phyloP scores from a whole-genome alignment of 2,329 filamentous ascomycete genomes.

The Fusarium metavorans region DNA sequence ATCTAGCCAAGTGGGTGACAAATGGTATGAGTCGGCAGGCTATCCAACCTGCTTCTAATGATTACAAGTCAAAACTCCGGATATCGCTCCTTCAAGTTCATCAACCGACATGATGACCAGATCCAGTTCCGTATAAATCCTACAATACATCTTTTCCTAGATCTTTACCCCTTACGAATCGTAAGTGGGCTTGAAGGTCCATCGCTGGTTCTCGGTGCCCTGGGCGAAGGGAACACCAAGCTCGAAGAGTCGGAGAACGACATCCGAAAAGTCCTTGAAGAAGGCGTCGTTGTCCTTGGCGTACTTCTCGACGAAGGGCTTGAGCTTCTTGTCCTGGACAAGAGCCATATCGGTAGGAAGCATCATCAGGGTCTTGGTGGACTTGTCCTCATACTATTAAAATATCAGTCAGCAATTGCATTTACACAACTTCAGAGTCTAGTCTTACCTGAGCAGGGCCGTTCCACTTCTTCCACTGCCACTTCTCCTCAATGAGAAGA shows the following conservation, averaged over 20 bases:
- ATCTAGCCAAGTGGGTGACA: slow-evolving; percentile 6
- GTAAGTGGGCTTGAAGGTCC: slow-evolving; percentile 72
- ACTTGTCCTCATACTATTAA: slow-evolving; percentile 83
- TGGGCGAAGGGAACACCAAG: slow-evolving; percentile 89
- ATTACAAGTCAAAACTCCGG: slow-evolving; percentile 46
- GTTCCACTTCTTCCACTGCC: slow-evolving; percentile 91
- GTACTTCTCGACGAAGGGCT: slow-evolving; percentile 83
- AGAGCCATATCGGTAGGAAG: slow-evolving; percentile 91
- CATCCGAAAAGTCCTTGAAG: slow-evolving; percentile 91
- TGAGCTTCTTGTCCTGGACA: slow-evolving; percentile 89
- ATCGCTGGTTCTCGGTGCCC: slow-evolving; percentile 66
- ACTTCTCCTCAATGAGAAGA: slow-evolving; percentile 90
- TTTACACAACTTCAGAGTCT: background rate
- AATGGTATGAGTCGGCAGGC: slow-evolving; percentile 15
- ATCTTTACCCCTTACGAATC: slow-evolving; percentile 44
- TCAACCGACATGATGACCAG: slow-evolving; percentile 33
- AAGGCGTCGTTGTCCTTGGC: slow-evolving; percentile 91
- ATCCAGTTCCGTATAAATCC: slow-evolving; percentile 30
- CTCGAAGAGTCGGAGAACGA: slow-evolving; percentile 87
- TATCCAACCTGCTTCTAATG: slow-evolving; percentile 28
- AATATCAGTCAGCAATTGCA: slow-evolving; percentile 14
- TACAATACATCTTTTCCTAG: slow-evolving; percentile 8
- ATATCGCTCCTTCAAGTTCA: slow-evolving; percentile 41
- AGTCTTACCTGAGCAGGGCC: slow-evolving; percentile 77
- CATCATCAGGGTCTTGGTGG: slow-evolving; percentile 95